Conservation (phyloP, 306 rosid genomes). For the Cucurbita pepo region DNA sequence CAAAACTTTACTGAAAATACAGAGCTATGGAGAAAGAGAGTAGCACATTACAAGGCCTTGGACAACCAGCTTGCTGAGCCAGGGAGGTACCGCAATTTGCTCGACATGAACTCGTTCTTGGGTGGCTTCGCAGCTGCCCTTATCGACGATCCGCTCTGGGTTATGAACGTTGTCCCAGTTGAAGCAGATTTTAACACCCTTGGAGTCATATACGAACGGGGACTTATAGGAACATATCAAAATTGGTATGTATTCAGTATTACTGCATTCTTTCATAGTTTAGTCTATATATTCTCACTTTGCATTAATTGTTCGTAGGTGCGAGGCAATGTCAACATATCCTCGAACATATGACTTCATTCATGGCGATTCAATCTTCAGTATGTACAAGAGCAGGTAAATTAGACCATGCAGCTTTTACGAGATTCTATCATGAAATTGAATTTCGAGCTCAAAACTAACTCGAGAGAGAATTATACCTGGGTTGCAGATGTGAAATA, state of each 20-base stretch:
- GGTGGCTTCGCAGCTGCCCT: constrained; percentile 93
- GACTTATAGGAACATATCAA: constrained; percentile 84
- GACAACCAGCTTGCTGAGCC: constrained; percentile 51
- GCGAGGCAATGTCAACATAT: constrained; percentile 97
- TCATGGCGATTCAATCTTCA: constrained; percentile 70
- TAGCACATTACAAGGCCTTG: constrained; percentile 38
- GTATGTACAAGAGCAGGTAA: constrained; percentile 65
- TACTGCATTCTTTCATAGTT: not conserved
- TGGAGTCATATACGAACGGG: constrained; percentile 73
- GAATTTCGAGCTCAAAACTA: not conserved
- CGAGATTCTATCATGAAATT: not conserved
- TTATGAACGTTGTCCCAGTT: constrained; percentile 81
- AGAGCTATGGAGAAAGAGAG: constrained; percentile 64
- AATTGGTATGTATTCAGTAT: constrained; percentile 39
- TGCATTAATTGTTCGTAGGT: constrained; percentile 21
- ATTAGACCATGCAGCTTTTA: not conserved
- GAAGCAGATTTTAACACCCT: constrained; percentile 66
- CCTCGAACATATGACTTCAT: constrained; percentile 89
- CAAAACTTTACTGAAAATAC: constrained; percentile 40
- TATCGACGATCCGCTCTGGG: constrained; percentile 67
- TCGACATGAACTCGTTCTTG: constrained; percentile 73
- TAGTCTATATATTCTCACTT: not conserved
- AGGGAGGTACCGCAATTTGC: constrained; percentile 69
- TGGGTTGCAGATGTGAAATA: constrained; percentile 46
- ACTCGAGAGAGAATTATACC: not conserved